Percentiles rank a stretch among this genome's conserved stretches.
Evolutionary conservation across 306 rosid genomes (phyloP).

Genomic region (Lablab purpureus): DNA sequence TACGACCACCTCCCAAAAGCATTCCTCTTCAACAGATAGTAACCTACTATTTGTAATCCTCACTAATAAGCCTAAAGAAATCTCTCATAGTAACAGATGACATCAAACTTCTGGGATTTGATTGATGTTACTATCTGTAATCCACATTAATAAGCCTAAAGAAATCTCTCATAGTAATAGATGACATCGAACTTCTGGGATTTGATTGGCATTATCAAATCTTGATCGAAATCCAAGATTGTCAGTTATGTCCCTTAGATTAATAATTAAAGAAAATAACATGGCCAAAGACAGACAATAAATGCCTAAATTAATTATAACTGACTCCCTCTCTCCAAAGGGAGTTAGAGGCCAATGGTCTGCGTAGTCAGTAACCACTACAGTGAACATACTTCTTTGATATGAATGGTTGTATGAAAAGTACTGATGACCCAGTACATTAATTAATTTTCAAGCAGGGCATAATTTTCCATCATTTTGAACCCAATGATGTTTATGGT

Average conservation of each 20-base stretch:
- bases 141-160: not conserved
- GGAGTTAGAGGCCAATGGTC: not conserved
- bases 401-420: constrained; percentile 10
- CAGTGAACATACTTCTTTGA: not conserved
- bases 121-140: not conserved
- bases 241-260: not conserved
- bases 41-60: constrained; percentile 16
- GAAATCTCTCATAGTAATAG: not conserved
- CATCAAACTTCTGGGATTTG: not conserved
- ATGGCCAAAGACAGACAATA: not conserved
- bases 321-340: not conserved
- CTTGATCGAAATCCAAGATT: not conserved
- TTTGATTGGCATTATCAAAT: constrained; percentile 12
- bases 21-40: constrained; percentile 3
- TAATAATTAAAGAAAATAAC: constrained; percentile 3
- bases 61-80: not conserved
- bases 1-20: not conserved
- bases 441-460: not conserved
- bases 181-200: not conserved
- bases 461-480: not conserved
- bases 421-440: not conserved
- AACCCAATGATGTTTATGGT: not conserved
- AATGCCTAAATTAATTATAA: not conserved
- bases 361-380: not conserved
- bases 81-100: not conserved